phyloP scores from a whole-genome alignment of 441 rosid genomes.

The Macaranga tanarius region DNA sequence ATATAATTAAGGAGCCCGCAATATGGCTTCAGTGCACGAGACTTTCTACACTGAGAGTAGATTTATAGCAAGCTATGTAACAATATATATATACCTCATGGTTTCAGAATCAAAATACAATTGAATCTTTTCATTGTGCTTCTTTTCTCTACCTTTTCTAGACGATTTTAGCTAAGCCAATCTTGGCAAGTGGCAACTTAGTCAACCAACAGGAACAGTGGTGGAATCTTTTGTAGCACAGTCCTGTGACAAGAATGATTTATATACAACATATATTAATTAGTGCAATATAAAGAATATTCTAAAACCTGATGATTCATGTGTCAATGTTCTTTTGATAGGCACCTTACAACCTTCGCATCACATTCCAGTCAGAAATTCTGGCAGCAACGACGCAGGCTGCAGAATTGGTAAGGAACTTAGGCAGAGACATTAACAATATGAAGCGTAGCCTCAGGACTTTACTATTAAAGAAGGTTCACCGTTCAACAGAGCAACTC shows the following conservation, averaged over 20 bases:
- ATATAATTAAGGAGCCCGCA: too few species aligned
- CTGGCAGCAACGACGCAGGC: conserved; percentile 49
- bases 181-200: not conserved
- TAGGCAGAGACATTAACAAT: conserved; percentile 48
- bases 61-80: not conserved
- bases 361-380: conserved; percentile 50
- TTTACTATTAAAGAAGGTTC: conserved; percentile 44
- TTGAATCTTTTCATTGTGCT: not conserved
- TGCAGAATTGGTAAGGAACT: conserved; percentile 51
- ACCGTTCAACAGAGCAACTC: conserved; percentile 48
- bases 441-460: conserved; percentile 45
- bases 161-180: not conserved
- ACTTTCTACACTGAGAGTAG: not conserved
- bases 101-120: not conserved
- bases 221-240: not conserved
- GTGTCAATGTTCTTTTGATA: conserved; percentile 22
- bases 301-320: not conserved
- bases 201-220: not conserved
- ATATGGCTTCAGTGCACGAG: not conserved
- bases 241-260: too few species aligned
- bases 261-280: too few species aligned
- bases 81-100: not conserved
- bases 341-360: conserved; percentile 58
- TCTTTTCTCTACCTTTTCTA: not conserved
- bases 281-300: not conserved